These are phyloP conservation scores for Mycena floridula DNA, from an alignment of 768 basidiomycete genomes.

Conservation along the genomic window DNA sequence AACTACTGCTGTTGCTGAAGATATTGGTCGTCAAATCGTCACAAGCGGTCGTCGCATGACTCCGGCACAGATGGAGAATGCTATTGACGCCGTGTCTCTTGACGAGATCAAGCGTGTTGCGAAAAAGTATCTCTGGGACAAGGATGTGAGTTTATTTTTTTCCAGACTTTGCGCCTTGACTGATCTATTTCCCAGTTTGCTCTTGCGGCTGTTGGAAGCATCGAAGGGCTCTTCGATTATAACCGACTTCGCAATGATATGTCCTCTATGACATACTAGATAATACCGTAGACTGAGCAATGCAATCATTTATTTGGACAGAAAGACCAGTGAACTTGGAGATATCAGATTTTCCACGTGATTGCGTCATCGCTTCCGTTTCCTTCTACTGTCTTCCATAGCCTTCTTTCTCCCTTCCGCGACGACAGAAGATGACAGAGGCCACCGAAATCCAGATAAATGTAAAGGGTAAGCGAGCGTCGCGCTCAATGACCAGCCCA, in stretches of 20 bases:
- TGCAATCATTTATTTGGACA: too few relatives aligned
- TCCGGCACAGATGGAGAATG: slow-evolving; percentile 89
- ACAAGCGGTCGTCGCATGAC: slow-evolving; percentile 88
- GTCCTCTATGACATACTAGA: slow-evolving; percentile 75
- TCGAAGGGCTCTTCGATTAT: slow-evolving; percentile 93
- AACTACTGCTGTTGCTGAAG: slow-evolving; percentile 95
- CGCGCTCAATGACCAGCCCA: neutral
- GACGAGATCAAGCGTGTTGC: slow-evolving; percentile 95
- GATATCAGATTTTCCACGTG: too few relatives aligned
- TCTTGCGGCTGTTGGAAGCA: slow-evolving; percentile 82
- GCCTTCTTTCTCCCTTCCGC: too few relatives aligned
- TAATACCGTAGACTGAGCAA: too few relatives aligned
- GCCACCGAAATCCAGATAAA: slow-evolving; percentile 52
- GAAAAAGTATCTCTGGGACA: slow-evolving; percentile 96
- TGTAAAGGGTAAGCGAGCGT: slow-evolving; percentile 51
- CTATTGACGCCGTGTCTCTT: slow-evolving; percentile 81
- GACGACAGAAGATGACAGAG: too few relatives aligned
- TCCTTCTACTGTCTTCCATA: too few relatives aligned
- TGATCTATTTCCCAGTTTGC: slow-evolving; percentile 51
- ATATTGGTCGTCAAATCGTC: slow-evolving; percentile 96
- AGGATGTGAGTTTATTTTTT: slow-evolving; percentile 69
- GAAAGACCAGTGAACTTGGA: too few relatives aligned
- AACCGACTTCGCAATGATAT: slow-evolving; percentile 81
- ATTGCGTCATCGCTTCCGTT: too few relatives aligned
- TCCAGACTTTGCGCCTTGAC: slow-evolving; percentile 1